phyloP scores from a whole-genome alignment of 2,329 filamentous ascomycete species.

The Nigrograna mackinnonii region DNA sequence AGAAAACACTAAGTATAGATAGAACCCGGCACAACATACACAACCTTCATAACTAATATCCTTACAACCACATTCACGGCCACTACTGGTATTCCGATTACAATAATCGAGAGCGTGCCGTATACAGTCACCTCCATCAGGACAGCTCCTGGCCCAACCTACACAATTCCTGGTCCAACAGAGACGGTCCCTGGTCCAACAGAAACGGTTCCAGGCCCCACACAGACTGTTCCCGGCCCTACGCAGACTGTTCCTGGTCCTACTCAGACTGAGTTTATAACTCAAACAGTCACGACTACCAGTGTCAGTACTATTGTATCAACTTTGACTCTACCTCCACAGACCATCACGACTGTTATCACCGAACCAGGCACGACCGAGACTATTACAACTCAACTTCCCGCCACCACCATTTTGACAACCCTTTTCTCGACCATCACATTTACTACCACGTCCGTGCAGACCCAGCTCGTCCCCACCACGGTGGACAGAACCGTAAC shows the following conservation, averaged over 20 bases:
- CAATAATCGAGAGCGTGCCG: slow-evolving; percentile 1
- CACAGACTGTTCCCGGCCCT: slow-evolving; percentile 1
- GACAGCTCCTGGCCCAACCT: slow-evolving; percentile 2
- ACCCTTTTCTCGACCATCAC: slow-evolving; percentile 25
- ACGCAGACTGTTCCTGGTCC: slow-evolving; percentile 9
- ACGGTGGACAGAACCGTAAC: slow-evolving; percentile 14
- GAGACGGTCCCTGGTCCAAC: slow-evolving; percentile 5
- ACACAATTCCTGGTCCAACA: slow-evolving; percentile 3
- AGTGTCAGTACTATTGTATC: slow-evolving; percentile 21
- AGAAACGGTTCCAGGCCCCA: slow-evolving; percentile 7
- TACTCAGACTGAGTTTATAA: slow-evolving; percentile 14
- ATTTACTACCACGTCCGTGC: slow-evolving; percentile 6
- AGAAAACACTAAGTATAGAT: not conserved
- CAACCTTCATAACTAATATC: slow-evolving; percentile 2
- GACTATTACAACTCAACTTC: slow-evolving; percentile 27
- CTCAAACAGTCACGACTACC: slow-evolving; percentile 16
- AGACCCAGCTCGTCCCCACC: slow-evolving; percentile 10
- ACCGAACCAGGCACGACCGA: slow-evolving; percentile 13
- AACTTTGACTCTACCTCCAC: slow-evolving; percentile 17
- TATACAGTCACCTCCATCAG: slow-evolving; percentile 2
- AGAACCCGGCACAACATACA: slow-evolving; percentile 3
- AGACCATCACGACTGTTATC: slow-evolving; percentile 15
- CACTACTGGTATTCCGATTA: not conserved
- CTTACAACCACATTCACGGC: slow-evolving; percentile 1
- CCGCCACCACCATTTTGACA: slow-evolving; percentile 23